Percentiles rank a stretch among this genome's conserved stretches.
Evolutionary conservation across 306 rosid genomes (phyloP).

Genomic region (Dicorynia guianensis): DNA sequence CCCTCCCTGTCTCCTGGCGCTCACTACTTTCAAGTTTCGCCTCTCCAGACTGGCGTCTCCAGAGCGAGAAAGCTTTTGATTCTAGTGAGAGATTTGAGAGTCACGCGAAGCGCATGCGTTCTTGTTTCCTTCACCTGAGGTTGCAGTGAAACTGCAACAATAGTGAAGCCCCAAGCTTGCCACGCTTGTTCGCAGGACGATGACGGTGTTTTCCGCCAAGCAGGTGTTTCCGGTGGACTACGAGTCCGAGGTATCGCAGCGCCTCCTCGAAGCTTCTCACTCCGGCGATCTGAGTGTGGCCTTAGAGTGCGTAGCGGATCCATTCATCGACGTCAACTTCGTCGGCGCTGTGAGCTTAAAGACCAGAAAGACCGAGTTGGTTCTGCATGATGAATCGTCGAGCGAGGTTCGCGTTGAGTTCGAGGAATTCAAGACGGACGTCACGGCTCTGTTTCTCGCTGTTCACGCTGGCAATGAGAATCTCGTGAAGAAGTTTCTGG

Average conservation of each 20-base stretch:
- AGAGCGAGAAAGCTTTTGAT: conserved; percentile 8
- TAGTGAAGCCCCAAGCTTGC: conserved; percentile 21
- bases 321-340: conserved; percentile 85
- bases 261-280: conserved; percentile 82
- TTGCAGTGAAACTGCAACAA: conserved; percentile 12
- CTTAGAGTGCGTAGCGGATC: conserved; percentile 66
- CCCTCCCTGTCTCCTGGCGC: conserved; percentile 56
- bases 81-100: not conserved
- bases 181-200: no score
- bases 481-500: conserved; percentile 80
- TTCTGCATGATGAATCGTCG: conserved; percentile 62
- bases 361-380: conserved; percentile 61
- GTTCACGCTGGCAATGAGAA: conserved; percentile 70
- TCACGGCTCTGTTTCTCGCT: conserved; percentile 87
- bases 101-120: conserved; percentile 35
- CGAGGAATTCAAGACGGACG: conserved; percentile 82
- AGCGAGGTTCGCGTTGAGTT: conserved; percentile 63
- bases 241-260: conserved; percentile 75
- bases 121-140: conserved; percentile 14
- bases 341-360: conserved; percentile 70
- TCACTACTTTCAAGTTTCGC: conserved; percentile 64
- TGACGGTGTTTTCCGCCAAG: conserved; percentile 83
- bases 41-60: conserved; percentile 53
- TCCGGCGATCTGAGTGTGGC: conserved; percentile 79
- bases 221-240: conserved; percentile 90